Base-by-base conservation (phyloP, 495 filamentous ascomycete genomes). In the Collariella sp. region DNA sequence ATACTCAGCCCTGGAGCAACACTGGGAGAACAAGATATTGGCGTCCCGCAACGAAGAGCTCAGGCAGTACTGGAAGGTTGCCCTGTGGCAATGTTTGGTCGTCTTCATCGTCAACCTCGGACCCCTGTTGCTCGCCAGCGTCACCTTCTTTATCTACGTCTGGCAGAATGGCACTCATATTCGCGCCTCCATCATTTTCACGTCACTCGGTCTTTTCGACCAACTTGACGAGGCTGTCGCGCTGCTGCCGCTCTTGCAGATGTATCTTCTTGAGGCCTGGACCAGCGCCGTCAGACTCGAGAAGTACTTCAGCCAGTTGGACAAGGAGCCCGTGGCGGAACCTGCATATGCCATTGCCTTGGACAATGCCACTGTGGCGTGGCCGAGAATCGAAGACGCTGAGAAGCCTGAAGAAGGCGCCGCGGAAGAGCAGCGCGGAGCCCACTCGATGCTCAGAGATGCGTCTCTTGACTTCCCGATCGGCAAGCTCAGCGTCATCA, bases 1-100 rank as follows among this genome's bases (percentile, higher is more conserved):
- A 54, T 86, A 87, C 60, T 84, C 83, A 1, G 86, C 84, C 4
- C 62, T 85, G 9, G 86, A 90, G 62, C 58, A 67, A 19, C 75
- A 81, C 53, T 89, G 86, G 84, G 75, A 87, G 62, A 67, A 72
- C 13, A 80, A 78, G 41, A 87, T 90, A 50, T 60, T 70, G 19
- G 70, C 72, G 12, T 76, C 75, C 23, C 76, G 86, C 53, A 70
- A 75, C 7, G 72, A 74, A 23, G 86, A 90, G 61, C 77, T 90
- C 4, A 54, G 54, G 1, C 75, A 76, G 1, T 72, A 82, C 48
- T 83, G 84, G 78, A 75, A 63, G 9, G 68, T 77, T 0, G 83
- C 83, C 41, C 52, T 73, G 15, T 75, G 73, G 50, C 80, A 79
- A 45, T 56, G 54, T 22, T 66, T 79, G 13, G 65, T 77, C 0